These are phyloP conservation scores for Taphrina flavorubra DNA, from an alignment of 1,139 yeast genomes.

Conservation along the genomic window DNA sequence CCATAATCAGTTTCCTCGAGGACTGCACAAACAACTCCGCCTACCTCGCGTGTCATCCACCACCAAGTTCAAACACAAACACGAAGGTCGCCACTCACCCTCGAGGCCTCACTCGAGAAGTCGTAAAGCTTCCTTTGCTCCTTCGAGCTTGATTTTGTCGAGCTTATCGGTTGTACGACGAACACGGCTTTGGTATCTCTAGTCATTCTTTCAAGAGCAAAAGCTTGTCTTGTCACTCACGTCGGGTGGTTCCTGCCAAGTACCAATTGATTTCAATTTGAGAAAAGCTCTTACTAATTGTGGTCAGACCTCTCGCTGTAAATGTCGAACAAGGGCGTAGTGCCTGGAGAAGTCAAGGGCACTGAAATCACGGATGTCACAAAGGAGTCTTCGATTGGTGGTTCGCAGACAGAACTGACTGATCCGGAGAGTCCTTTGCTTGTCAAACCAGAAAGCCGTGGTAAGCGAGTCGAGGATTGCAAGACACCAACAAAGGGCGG, in stretches of 20 bases:
- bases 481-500: background rate
- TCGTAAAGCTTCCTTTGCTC: background rate
- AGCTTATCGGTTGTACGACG: background rate
- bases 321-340: background rate
- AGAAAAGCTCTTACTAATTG: background rate
- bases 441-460: background rate
- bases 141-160: background rate
- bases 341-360: background rate
- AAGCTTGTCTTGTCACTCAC: no score
- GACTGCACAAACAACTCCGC: slow-evolving; percentile 10
- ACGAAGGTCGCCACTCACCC: background rate
- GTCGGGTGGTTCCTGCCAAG: background rate
- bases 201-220: background rate
- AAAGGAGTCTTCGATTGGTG: background rate
- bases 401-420: background rate
- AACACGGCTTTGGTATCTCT: background rate
- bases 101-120: background rate
- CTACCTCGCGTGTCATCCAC: slow-evolving; percentile 8
- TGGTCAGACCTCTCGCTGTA: background rate
- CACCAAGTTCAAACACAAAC: slow-evolving; percentile 2
- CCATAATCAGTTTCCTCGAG: background rate
- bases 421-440: background rate
- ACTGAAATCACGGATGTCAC: background rate
- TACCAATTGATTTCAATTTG: background rate
- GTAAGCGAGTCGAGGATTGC: background rate